A percentile compares a stretch with the other conserved stretches of the same genome.
Conservation (phyloP, 331 rosid genomes). For the Rosa hybrid region DNA sequence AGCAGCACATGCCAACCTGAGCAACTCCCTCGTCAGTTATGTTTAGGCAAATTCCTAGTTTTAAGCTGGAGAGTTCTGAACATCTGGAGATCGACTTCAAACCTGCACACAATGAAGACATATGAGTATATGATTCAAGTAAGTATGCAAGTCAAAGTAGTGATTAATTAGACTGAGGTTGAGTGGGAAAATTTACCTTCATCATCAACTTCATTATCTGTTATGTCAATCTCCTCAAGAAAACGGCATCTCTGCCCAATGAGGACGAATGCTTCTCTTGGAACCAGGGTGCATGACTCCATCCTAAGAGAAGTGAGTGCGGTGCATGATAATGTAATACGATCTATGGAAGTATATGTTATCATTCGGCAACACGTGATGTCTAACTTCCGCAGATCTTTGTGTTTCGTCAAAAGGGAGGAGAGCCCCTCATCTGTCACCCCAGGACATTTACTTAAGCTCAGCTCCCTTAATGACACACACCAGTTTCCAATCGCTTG, state of each 20-base stretch:
- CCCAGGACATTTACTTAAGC: conserved; percentile 87
- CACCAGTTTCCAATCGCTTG: conserved; percentile 81
- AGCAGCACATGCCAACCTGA: conserved; percentile 64
- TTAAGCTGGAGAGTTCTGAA: conserved; percentile 66
- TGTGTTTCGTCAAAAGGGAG: conserved; percentile 67
- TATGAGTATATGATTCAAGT: not conserved
- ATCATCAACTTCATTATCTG: conserved; percentile 88
- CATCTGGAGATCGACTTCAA: conserved; percentile 66
- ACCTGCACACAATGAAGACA: conserved; percentile 51
- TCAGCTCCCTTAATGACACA: conserved; percentile 63
- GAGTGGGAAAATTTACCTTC: conserved; percentile 57
- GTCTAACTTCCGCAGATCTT: conserved; percentile 77
- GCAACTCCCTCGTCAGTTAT: conserved; percentile 76
- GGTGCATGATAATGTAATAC: conserved; percentile 66
- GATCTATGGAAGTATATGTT: conserved; percentile 65
- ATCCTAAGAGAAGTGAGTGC: conserved; percentile 75
- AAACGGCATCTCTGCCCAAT: conserved; percentile 64
- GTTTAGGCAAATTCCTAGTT: conserved; percentile 89
- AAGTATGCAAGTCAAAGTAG: conserved; percentile 30
- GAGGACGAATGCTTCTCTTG: conserved; percentile 66
- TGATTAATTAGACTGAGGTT: conserved; percentile 3
- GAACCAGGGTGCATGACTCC: conserved; percentile 87
- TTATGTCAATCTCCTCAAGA: conserved; percentile 86
- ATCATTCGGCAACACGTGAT: conserved; percentile 90
- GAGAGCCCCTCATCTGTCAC: conserved; percentile 84